phyloP scores from a whole-genome alignment of 1,284 basidiomycete genomes.

The Boletus albobrunnescens region DNA sequence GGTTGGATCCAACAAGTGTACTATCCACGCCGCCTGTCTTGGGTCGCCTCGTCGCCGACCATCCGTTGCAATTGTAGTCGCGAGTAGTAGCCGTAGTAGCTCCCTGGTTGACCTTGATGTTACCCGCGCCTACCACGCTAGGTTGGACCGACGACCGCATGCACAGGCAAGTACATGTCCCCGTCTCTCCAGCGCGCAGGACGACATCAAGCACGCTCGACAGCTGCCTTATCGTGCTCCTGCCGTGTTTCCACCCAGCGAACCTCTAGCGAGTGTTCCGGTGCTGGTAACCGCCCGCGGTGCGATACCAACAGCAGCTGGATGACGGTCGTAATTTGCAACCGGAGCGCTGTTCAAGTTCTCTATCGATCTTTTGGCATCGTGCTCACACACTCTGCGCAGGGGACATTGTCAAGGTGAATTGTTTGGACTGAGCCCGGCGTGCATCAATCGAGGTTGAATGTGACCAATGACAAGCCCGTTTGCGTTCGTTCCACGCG shows the following conservation, averaged over 20 bases:
- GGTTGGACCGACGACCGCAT: too few species aligned
- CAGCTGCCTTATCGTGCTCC: constrained; percentile 14
- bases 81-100: too few species aligned
- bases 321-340: constrained; percentile 33
- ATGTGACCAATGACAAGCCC: constrained; percentile 18
- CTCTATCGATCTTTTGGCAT: background rate
- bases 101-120: too few species aligned
- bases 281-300: constrained; percentile 21
- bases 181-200: constrained; percentile 6
- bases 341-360: constrained; percentile 20
- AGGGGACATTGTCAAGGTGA: background rate
- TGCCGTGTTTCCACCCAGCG: constrained; percentile 19
- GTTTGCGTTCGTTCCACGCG: constrained; percentile 39
- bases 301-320: constrained; percentile 15
- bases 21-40: too few species aligned
- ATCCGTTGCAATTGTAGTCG: too few species aligned
- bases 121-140: too few species aligned
- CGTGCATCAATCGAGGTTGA: background rate
- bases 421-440: too few species aligned
- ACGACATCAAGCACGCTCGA: constrained; percentile 28
- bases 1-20: background rate
- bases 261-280: constrained; percentile 9
- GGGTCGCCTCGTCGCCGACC: too few species aligned
- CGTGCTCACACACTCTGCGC: background rate
- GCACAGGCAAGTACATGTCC: background rate